Evolutionary conservation across 768 basidiomycete species (phyloP).

Genomic region (Tricholoma saponaceum): DNA sequence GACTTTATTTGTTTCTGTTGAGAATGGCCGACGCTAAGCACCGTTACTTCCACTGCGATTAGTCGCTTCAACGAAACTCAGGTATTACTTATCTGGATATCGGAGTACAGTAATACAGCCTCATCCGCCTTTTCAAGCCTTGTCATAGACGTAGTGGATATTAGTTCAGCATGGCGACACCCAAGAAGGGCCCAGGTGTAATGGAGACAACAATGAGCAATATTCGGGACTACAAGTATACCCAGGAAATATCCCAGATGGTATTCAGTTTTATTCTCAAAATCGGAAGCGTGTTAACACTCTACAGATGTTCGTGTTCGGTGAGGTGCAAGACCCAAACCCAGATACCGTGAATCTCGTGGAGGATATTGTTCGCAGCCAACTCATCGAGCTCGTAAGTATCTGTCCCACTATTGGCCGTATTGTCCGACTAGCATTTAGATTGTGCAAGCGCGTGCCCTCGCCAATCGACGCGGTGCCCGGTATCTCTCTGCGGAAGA

Average conservation of each 20-base stretch:
- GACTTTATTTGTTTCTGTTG: no score
- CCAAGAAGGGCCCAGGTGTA: constrained; percentile 7
- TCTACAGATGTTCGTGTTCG: constrained; percentile 91
- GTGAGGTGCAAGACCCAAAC: constrained; percentile 88
- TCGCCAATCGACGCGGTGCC: constrained; percentile 79
- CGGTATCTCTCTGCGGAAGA: constrained; percentile 90
- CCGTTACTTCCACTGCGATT: no score
- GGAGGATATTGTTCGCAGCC: constrained; percentile 91
- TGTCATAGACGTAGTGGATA: no score
- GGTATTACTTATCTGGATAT: no score
- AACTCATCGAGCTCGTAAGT: constrained; percentile 84
- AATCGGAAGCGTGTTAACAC: constrained; percentile 1
- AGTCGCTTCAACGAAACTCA: no score
- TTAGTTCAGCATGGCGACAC: constrained; percentile 6
- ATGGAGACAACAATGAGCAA: constrained; percentile 6
- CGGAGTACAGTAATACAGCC: no score
- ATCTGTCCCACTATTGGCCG: not conserved
- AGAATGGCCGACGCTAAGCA: no score
- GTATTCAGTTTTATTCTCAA: constrained; percentile 27
- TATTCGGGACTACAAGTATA: constrained; percentile 77
- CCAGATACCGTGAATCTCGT: constrained; percentile 87
- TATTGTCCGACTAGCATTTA: constrained; percentile 20
- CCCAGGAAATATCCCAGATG: constrained; percentile 94
- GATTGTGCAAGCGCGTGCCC: constrained; percentile 87
- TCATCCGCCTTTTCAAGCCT: no score